Conservation (phyloP, 331 rosid genomes). For the Phaseolus coccineus region DNA sequence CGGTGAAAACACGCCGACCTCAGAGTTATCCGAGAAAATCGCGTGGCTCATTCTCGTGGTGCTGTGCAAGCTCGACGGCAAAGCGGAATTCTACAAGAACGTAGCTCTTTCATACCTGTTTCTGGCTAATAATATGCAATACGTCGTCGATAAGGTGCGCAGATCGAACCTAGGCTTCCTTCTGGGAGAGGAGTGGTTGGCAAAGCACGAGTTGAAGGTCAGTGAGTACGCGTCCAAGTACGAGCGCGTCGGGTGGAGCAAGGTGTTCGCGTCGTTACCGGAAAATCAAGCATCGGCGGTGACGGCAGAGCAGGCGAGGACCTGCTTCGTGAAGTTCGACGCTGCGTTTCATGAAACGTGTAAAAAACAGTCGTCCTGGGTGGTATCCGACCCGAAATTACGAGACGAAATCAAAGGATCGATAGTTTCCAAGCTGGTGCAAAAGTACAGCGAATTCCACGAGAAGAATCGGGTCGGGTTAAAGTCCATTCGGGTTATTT, state of each 20-base stretch:
- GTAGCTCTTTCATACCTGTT: slow-evolving; percentile 80
- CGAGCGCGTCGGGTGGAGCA: slow-evolving; percentile 71
- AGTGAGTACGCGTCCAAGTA: slow-evolving; percentile 63
- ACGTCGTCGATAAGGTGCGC: slow-evolving; percentile 67
- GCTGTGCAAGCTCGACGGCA: slow-evolving; percentile 80
- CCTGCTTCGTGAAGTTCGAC: slow-evolving; percentile 51
- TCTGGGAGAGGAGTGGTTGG: slow-evolving; percentile 71
- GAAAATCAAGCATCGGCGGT: slow-evolving; percentile 56
- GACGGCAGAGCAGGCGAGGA: slow-evolving; percentile 56
- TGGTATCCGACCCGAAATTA: slow-evolving; percentile 59
- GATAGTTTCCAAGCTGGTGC: slow-evolving; percentile 53
- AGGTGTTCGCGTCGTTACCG: slow-evolving; percentile 63
- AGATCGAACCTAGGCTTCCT: slow-evolving; percentile 59
- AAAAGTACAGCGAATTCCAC: slow-evolving; percentile 53
- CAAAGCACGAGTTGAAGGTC: slow-evolving; percentile 62
- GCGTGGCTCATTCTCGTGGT: slow-evolving; percentile 80
- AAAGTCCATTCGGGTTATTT: slow-evolving; percentile 36
- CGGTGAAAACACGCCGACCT: slow-evolving; percentile 30
- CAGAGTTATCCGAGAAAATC: slow-evolving; percentile 54
- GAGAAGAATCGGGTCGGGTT: slow-evolving; percentile 57
- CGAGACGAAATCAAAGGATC: slow-evolving; percentile 65
- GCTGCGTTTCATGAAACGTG: slow-evolving; percentile 63
- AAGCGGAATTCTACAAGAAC: slow-evolving; percentile 68
- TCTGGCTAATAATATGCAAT: slow-evolving; percentile 82
- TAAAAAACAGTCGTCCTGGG: slow-evolving; percentile 68